A percentile compares a stretch with the other conserved stretches of the same genome.
Evolutionary conservation across 495 filamentous ascomycete genomes (phyloP).

Genomic region (Copromyces sp.): DNA sequence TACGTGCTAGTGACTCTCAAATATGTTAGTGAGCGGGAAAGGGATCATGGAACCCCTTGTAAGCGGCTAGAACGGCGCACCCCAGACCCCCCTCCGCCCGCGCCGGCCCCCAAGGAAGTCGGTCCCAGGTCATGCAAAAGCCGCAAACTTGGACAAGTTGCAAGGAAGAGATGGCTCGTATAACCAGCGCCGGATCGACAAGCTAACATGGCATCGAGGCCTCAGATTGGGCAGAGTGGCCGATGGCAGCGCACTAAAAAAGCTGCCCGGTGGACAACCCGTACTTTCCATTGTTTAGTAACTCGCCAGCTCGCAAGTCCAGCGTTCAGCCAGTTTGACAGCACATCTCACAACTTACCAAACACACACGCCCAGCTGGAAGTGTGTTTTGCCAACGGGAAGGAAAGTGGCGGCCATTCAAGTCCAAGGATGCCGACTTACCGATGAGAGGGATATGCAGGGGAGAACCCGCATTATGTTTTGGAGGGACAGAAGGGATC

Average conservation of each 20-base stretch:
- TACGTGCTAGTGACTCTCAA: neutral
- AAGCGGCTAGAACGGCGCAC: neutral
- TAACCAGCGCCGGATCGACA: neutral
- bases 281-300: neutral
- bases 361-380: neutral
- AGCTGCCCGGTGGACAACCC: neutral
- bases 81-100: neutral
- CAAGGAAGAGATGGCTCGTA: neutral
- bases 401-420: neutral
- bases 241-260: neutral
- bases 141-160: neutral
- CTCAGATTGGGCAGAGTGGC: neutral
- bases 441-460: neutral
- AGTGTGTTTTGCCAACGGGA: neutral
- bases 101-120: neutral
- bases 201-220: neutral
- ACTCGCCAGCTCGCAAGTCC: neutral
- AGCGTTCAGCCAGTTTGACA: neutral
- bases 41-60: neutral
- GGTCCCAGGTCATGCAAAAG: neutral
- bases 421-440: neutral
- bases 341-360: neutral
- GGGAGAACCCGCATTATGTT: neutral
- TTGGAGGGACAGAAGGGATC: neutral
- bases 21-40: neutral